Percentiles rank a stretch among this genome's conserved stretches.
phyloP scores from a whole-genome alignment of 176 grass and related monocot species.

The Chloris gayana region DNA sequence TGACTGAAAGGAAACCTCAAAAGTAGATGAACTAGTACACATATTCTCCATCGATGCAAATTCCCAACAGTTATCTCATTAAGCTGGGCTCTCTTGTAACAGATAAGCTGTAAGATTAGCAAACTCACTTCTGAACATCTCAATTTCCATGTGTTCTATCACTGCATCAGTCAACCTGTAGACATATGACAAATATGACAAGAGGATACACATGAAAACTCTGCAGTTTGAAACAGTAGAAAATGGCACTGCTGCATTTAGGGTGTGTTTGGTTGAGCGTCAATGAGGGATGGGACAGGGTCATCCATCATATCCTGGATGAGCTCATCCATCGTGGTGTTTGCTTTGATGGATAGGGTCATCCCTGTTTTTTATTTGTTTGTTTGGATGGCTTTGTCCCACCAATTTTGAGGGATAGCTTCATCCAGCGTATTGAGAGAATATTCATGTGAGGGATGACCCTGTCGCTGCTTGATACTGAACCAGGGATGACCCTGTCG shows the following conservation, averaged over 20 bases:
- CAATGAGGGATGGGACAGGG: too few relatives aligned
- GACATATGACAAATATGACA: neutral
- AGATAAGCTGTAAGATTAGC: neutral
- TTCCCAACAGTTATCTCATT: neutral
- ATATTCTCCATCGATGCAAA: neutral
- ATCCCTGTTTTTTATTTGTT: too few relatives aligned
- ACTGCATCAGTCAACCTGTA: neutral
- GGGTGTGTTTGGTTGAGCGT: too few relatives aligned
- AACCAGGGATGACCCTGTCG: too few relatives aligned
- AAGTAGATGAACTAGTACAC: slow-evolving; percentile 3
- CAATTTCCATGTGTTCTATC: neutral
- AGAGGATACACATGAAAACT: neutral
- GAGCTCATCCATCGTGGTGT: too few relatives aligned
- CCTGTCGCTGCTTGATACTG: too few relatives aligned
- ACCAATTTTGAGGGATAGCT: too few relatives aligned
- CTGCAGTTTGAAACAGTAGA: slow-evolving; percentile 7
- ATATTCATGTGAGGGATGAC: too few relatives aligned
- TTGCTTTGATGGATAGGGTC: too few relatives aligned
- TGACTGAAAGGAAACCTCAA: slow-evolving; percentile 18
- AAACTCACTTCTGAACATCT: slow-evolving; percentile 18
- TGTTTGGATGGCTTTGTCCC: too few relatives aligned
- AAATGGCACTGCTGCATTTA: neutral
- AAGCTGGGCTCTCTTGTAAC: neutral
- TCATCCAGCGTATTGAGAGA: too few relatives aligned
- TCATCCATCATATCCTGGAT: too few relatives aligned